Conservation (phyloP, 129 eudicot genomes). For the Helichrysum umbraculigerum region DNA sequence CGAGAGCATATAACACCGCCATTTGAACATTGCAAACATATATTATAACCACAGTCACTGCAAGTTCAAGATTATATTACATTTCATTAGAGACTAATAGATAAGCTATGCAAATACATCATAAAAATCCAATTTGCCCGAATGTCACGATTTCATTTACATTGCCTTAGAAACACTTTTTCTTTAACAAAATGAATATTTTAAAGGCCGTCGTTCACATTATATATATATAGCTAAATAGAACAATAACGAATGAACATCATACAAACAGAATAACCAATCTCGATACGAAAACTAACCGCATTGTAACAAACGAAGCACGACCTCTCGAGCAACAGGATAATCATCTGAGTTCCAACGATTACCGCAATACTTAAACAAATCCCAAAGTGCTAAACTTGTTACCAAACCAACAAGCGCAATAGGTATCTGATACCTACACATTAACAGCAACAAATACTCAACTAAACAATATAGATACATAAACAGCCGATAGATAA, state of each 20-base stretch:
- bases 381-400: constrained; percentile 85
- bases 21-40: constrained; percentile 63
- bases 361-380: constrained; percentile 54
- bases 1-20: constrained; percentile 69
- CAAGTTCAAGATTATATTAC: constrained; percentile 16
- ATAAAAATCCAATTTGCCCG: neutral
- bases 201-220: neutral
- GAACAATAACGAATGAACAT: neutral
- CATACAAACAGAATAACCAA: neutral
- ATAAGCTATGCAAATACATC: neutral
- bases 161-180: too few relatives aligned
- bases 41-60: constrained; percentile 69
- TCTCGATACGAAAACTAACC: constrained; percentile 45
- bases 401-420: constrained; percentile 85
- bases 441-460: constrained; percentile 18
- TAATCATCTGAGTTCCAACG: constrained; percentile 58
- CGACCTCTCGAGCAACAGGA: constrained; percentile 47
- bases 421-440: constrained; percentile 87
- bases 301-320: constrained; percentile 56
- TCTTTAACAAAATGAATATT: neutral
- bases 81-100: constrained; percentile 14
- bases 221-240: neutral
- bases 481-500: neutral
- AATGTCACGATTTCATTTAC: too few relatives aligned
- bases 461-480: neutral